Conservation (phyloP, 2,329 filamentous ascomycete species). For the Elsinoe australis region DNA sequence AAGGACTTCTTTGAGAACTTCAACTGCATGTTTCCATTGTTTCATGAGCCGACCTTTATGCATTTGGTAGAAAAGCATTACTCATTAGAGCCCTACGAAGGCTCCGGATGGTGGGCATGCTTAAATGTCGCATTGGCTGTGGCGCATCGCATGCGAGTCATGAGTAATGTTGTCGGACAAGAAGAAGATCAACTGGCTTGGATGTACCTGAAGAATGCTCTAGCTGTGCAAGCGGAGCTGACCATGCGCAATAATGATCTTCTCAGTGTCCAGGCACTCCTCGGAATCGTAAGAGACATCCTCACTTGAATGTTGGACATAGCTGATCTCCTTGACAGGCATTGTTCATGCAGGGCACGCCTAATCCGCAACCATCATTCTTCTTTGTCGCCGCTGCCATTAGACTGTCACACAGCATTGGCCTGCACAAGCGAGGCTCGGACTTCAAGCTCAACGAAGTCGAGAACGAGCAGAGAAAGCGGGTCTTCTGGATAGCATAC, state of each 20-base stretch:
- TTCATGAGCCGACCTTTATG: constrained; percentile 98
- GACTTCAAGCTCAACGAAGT: constrained; percentile 89
- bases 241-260: constrained; percentile 95
- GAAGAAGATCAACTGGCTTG: constrained; percentile 93
- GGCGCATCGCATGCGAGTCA: constrained; percentile 81
- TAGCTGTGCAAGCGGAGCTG: constrained; percentile 85
- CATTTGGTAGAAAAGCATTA: constrained; percentile 92
- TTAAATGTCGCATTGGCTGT: constrained; percentile 92
- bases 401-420: constrained; percentile 84
- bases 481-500: constrained; percentile 72
- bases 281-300: constrained; percentile 62
- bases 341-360: constrained; percentile 89
- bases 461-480: constrained; percentile 82
- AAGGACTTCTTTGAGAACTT: constrained; percentile 98
- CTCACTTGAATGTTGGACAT: background rate
- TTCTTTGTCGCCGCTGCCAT: constrained; percentile 87
- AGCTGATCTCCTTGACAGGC: constrained; percentile 43
- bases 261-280: constrained; percentile 83
- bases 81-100: constrained; percentile 82
- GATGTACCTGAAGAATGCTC: constrained; percentile 92
- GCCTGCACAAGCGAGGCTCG: constrained; percentile 84
- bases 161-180: constrained; percentile 84
- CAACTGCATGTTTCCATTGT: constrained; percentile 97
- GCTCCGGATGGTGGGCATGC: constrained; percentile 97
- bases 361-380: constrained; percentile 91